Evolutionary conservation across 768 basidiomycete genomes (phyloP), one percentile per base, ranked within the genome.

Genomic region (Mycena vulgaris): DNA sequence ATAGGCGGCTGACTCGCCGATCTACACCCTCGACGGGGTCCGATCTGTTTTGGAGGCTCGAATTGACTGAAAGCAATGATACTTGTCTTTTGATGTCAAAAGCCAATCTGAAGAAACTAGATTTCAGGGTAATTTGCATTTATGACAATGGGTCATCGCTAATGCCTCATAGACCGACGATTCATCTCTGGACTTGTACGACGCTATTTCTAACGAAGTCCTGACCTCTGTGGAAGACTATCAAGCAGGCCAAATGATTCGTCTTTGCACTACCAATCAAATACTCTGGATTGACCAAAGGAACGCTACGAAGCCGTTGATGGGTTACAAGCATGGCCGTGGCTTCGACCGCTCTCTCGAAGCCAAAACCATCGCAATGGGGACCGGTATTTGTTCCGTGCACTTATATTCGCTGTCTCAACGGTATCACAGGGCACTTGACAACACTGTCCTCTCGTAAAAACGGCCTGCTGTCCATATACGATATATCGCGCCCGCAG

Each of bases 231-330:
- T 91, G 39, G 89, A 90, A 70, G 78, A 84, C 67, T 76, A 81
- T 21, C 71, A 71, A 8, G 75, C 78, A 7, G 84, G 88, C 66
- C 76, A 86, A 51, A 77, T 90, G 42, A 74, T 90, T 33, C 85
- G 87, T 3, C 71, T 93, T 4, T 86, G 85, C 33, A 89, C 93
- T 1, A 95, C 92, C 1, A 82, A 81, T 1, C 85, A 91, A 51
- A 73, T 95, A 19, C 71, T 91, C 17, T 95, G 94, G 93, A 77
- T 95, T 31, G 94, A 95, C 75, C 80, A 84, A 31, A 87, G 93
- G 35, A 87, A 84, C 73, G 79, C 85, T n/a, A 76, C 76, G 27
- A 88, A 81, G 67, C 92, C 93, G 8, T 75, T 95, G 5, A 72
- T 95, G 11, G 88, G 86, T 5, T 87, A 87, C 72, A 88, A 85